phyloP scores from a whole-genome alignment of 176 grass and related monocot species.

The Cenchrus fungigraminus region DNA sequence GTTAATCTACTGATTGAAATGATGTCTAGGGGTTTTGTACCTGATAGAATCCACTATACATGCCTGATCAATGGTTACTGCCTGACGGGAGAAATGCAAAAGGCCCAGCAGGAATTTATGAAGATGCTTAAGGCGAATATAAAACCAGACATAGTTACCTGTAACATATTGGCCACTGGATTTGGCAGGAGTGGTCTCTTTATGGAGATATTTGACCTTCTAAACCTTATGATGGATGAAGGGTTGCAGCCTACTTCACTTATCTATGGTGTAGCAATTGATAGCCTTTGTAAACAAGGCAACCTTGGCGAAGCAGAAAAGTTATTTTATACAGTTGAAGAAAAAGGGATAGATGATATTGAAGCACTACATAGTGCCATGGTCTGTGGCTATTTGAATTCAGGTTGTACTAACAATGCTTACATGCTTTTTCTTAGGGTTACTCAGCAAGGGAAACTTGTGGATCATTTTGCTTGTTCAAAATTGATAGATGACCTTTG shows the following conservation, averaged over 20 bases:
- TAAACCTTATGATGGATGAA: conserved; percentile 67
- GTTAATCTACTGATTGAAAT: conserved; percentile 75
- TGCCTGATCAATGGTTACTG: conserved; percentile 80
- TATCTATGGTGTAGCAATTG: conserved; percentile 55
- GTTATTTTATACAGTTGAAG: conserved; percentile 57
- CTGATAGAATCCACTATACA: conserved; percentile 84
- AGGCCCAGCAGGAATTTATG: conserved; percentile 57
- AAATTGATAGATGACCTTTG: conserved; percentile 72
- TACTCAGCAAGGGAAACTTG: conserved; percentile 62
- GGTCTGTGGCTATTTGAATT: conserved; percentile 84
- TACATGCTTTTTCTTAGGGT: conserved; percentile 62
- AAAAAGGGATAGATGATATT: conserved; percentile 52
- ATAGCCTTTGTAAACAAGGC: conserved; percentile 69
- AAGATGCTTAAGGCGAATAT: conserved; percentile 66
- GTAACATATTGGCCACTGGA: conserved; percentile 66
- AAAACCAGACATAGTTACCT: conserved; percentile 71
- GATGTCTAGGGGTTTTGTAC: conserved; percentile 51
- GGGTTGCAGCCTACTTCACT: conserved; percentile 69
- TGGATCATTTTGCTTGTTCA: conserved; percentile 50
- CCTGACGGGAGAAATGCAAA: conserved; percentile 60
- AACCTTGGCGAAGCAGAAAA: conserved; percentile 67
- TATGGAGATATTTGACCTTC: conserved; percentile 58
- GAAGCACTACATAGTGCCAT: conserved; percentile 72
- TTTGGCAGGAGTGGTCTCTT: conserved; percentile 66
- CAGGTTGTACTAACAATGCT: conserved; percentile 57